Evolutionary conservation across 352 stramenopile species (phyloP), one percentile per base, ranked within the genome.

Genomic region (Phytophthora boehmeriae): DNA sequence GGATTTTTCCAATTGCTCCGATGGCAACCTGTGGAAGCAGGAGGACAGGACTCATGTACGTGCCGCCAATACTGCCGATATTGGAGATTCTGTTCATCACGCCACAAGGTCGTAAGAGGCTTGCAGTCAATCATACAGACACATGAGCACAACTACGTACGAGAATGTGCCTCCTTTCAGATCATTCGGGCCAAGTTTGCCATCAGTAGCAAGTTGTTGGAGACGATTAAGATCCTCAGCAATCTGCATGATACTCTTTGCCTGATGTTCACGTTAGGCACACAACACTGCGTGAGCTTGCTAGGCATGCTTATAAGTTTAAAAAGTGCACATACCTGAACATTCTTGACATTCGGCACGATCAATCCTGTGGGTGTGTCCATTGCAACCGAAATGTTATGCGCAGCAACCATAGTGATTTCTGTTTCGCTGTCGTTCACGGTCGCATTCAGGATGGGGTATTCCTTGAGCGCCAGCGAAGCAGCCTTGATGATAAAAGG

Each of bases 351-450:
- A 50, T 98, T 97, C 14, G 97, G 97, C 35, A 99, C 97, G 39
- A 99, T 88, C 42, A 99, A 73, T 16, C 97, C 97, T 32, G 84
- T 83, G 0, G 93, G 89, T 0, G 97, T 99, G 75, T 99, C 97
- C 89, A 99, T 99, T 22, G 97, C 97, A 39, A 99, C 85, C 27
- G 96, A 98, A 65, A 99, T 98, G 74, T 99, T 98, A 80, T 99
- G 97, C 28, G 90, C 71, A 2, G 78, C 80, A 35, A 98, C 71
- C 48, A 98, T 82, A 5, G 81, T 97, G 38, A 99, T 67, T 35
- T 86, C 80, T 25, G 83, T 92, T 45, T 91, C 75, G 35, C 95
- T 89, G 13, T 86, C 75, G 48, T 87, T 96, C 17, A 98, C 88
- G 13, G 84, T 92, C 34, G 92, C 86, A 63, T 99, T 99, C 25